Percentiles rank a stretch among this genome's conserved stretches.
Evolutionary conservation across 176 grass and related monocot species (phyloP).

Genomic region (Carex myosuroides): DNA sequence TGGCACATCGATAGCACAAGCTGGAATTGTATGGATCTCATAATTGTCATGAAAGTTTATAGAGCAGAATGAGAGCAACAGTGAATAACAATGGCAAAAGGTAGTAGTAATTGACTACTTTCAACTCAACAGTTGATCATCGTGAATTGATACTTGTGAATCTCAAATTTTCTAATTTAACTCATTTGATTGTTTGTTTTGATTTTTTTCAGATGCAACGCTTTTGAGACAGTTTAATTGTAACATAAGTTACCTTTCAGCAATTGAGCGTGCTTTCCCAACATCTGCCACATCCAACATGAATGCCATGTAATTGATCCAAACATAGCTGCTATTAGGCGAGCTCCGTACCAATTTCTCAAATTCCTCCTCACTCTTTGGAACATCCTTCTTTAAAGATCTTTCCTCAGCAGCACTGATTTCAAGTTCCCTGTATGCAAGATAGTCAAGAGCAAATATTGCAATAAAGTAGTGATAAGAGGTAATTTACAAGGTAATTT

Average conservation of each 20-base stretch:
- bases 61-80: neutral
- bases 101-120: neutral
- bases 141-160: neutral
- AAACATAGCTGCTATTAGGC: conserved; percentile 83
- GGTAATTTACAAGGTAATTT: neutral
- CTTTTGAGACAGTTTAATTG: neutral
- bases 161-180: neutral
- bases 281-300: conserved; percentile 73
- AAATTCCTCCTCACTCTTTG: conserved; percentile 74
- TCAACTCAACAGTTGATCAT: neutral
- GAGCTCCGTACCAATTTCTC: conserved; percentile 92
- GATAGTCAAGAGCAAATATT: neutral
- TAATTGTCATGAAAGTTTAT: neutral
- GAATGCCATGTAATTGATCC: conserved; percentile 93
- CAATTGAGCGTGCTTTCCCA: conserved; percentile 71
- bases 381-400: conserved; percentile 61
- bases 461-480: neutral
- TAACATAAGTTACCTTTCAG: conserved; percentile 50
- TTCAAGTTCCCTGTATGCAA: conserved; percentile 68
- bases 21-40: neutral
- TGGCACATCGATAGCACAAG: neutral
- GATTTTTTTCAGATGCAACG: neutral
- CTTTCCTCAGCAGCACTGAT: conserved; percentile 84
- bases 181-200: neutral
- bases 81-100: neutral